Evolutionary conservation across 345 rosid species (phyloP), one percentile per base, ranked within the genome.

Genomic region (Eucalyptus melliodora): DNA sequence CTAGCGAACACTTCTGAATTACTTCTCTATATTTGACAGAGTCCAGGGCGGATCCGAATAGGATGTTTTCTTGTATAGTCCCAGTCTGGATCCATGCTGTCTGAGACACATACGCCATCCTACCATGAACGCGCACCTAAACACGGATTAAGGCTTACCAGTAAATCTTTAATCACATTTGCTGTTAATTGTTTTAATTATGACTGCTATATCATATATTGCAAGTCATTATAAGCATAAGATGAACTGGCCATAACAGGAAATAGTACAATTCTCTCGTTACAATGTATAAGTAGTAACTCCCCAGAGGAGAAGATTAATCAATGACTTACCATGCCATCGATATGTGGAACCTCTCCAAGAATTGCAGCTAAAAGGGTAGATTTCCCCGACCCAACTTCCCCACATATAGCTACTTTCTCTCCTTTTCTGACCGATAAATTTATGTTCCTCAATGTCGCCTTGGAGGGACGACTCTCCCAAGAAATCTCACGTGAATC

Each of bases 341-440:
- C 88, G 56, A 88, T 86, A 59, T 88, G 88, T 47, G 96, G 95
- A 91, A 93, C 94, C 92, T 94, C 96, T 88, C 97, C 94, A 30
- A 95, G 96, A 90, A 94, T 88, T 31, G 93, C 92, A 24, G 94
- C 93, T 87, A 94, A 91, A 89, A 94, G 93, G 16, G 96, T 93
- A 65, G 97, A 94, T 91, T 95, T 95, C 19, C 97, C 95, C 23
- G 97, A 93, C 44, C 97, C 96, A 56, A 95, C 95, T 87, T 94
- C 95, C 65, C 96, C 97, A 90, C 96, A 95, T 45, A 93, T 91
- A 3, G 96, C 95, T 47, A 95, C 90, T 67, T 95, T 94, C 85
- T 92, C 92, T 42, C 93, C 94, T 55, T 51, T 87, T 89, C 86
- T 90, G 51, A 91, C 92, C 11, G 53, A 87, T 89, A 95, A 62